phyloP scores from a whole-genome alignment of 1,284 basidiomycete genomes.

The Fomitiporia mediterranea region DNA sequence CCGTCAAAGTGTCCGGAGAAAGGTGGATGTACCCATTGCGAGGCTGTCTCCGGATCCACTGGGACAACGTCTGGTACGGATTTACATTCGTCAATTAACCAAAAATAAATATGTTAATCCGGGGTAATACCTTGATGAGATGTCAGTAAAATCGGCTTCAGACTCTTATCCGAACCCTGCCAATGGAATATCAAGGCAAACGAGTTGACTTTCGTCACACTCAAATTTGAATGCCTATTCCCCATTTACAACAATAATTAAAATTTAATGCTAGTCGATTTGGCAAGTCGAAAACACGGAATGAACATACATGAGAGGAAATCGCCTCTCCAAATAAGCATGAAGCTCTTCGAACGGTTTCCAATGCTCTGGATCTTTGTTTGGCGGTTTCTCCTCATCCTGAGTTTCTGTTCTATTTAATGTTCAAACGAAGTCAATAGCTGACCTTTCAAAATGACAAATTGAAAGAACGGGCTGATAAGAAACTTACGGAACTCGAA shows the following conservation, averaged over 20 bases:
- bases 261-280: not conserved
- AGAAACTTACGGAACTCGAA: conserved; percentile 41
- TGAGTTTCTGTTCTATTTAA: conserved; percentile 21
- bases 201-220: conserved; percentile 35
- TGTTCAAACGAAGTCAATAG: not conserved
- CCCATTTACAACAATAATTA: conserved; percentile 5
- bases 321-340: conserved; percentile 23
- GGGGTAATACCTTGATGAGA: conserved; percentile 71
- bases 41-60: conserved; percentile 35
- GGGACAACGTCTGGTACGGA: conserved; percentile 37
- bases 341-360: conserved; percentile 25
- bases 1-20: conserved; percentile 42
- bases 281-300: too few species aligned
- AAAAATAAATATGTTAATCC: not conserved
- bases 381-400: conserved; percentile 23
- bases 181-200: conserved; percentile 69
- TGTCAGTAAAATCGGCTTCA: conserved; percentile 65
- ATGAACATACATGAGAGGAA: conserved; percentile 21
- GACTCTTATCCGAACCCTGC: conserved; percentile 52
- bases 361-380: conserved; percentile 25
- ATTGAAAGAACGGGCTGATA: not conserved
- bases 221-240: not conserved
- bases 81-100: not conserved
- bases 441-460: not conserved
- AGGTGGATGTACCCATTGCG: conserved; percentile 40